phyloP scores from a whole-genome alignment of 805 yeast species.

The Candida maris region DNA sequence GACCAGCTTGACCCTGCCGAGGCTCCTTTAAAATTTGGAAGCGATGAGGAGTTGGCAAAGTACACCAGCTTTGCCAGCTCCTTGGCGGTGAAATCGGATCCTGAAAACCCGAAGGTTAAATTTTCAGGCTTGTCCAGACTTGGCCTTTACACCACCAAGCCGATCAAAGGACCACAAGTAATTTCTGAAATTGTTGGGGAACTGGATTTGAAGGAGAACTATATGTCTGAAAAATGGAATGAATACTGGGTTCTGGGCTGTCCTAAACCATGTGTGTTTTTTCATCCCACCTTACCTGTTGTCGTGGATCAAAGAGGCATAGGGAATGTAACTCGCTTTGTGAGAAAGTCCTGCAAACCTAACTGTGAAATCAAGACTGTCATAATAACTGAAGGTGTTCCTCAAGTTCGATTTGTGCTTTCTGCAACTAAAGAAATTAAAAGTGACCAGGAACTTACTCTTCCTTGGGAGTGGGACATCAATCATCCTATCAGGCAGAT shows the following conservation, averaged over 20 bases:
- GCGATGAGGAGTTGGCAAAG: slow-evolving; percentile 25
- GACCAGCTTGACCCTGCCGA: slow-evolving; percentile 12
- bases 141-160: slow-evolving; percentile 49
- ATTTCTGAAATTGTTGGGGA: slow-evolving; percentile 71
- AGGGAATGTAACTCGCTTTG: slow-evolving; percentile 73
- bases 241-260: slow-evolving; percentile 77
- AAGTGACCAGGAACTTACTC: slow-evolving; percentile 66
- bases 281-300: slow-evolving; percentile 57
- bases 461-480: slow-evolving; percentile 88
- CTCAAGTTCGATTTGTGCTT: slow-evolving; percentile 47
- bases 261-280: slow-evolving; percentile 55
- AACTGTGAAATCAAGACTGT: slow-evolving; percentile 63
- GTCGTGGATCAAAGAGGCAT: slow-evolving; percentile 74
- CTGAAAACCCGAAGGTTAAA: slow-evolving; percentile 56
- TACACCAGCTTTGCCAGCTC: slow-evolving; percentile 6
- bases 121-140: slow-evolving; percentile 67
- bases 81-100: slow-evolving; percentile 47
- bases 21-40: slow-evolving; percentile 17
- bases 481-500: slow-evolving; percentile 68
- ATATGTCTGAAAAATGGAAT: slow-evolving; percentile 61
- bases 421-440: slow-evolving; percentile 53
- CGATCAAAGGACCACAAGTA: slow-evolving; percentile 44
- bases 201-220: slow-evolving; percentile 59
- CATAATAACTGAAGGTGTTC: slow-evolving; percentile 28
- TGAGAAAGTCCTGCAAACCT: slow-evolving; percentile 73